phyloP scores from a whole-genome alignment of 2,329 filamentous ascomycete species.

The Fusarium neocosmosporiellum region DNA sequence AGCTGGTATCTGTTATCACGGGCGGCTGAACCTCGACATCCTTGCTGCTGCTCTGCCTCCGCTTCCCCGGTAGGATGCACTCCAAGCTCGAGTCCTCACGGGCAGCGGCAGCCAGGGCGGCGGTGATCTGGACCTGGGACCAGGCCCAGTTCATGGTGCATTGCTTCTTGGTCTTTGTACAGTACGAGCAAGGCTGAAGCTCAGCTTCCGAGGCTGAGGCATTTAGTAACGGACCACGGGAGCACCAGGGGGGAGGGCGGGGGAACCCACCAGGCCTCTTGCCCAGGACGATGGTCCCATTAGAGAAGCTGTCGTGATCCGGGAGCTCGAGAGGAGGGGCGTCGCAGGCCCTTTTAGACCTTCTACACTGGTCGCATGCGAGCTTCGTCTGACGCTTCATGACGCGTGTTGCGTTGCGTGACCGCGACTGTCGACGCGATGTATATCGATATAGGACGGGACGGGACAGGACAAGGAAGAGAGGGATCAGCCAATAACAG shows the following conservation, averaged over 20 bases:
- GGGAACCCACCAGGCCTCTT: slow-evolving; percentile 27
- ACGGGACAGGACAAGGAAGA: not conserved
- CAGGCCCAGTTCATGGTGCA: slow-evolving; percentile 45
- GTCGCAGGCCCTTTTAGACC: slow-evolving; percentile 41
- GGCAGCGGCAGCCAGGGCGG: slow-evolving; percentile 17
- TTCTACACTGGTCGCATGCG: slow-evolving; percentile 41
- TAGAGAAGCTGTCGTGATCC: slow-evolving; percentile 4
- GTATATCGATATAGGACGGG: not conserved
- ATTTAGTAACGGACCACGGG: not conserved
- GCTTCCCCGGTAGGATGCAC: slow-evolving; percentile 13
- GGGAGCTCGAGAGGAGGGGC: slow-evolving; percentile 31
- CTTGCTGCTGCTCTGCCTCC: slow-evolving; percentile 9
- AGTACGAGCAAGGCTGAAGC: slow-evolving; percentile 44
- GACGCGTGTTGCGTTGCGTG: not conserved
- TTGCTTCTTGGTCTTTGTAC: slow-evolving; percentile 45
- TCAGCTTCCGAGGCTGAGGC: slow-evolving; percentile 4
- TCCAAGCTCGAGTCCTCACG: not conserved
- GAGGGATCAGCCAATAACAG: not conserved
- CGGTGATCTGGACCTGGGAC: slow-evolving; percentile 25
- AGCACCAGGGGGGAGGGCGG: not conserved
- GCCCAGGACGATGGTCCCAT: slow-evolving; percentile 1
- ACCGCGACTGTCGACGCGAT: not conserved
- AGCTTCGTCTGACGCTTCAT: slow-evolving; percentile 39
- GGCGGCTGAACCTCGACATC: no score
- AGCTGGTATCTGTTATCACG: not conserved